Conservation (phyloP, 1,284 basidiomycete genomes). For the Malassezia sp. region DNA sequence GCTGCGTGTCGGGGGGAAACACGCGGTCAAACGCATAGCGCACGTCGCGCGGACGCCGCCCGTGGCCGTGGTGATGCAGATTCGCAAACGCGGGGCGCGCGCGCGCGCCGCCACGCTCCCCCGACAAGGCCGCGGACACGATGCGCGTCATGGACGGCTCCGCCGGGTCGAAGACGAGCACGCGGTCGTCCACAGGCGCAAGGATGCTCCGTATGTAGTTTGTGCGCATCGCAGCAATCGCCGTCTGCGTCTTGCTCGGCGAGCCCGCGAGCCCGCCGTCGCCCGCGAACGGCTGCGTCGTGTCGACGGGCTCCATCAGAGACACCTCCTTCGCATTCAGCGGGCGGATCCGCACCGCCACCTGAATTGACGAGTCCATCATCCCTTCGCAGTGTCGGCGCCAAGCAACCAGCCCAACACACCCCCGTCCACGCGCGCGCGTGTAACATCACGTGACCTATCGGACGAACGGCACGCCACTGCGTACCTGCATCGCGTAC, state of each 20-base stretch:
- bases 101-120: not conserved
- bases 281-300: slow-evolving; percentile 39
- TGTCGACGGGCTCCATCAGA: slow-evolving; percentile 32
- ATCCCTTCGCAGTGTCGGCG: slow-evolving; percentile 15
- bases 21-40: slow-evolving; percentile 45
- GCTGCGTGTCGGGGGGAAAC: slow-evolving; percentile 31
- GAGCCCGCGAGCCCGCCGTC: slow-evolving; percentile 42
- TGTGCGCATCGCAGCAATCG: slow-evolving; percentile 12
- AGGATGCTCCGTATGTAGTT: slow-evolving; percentile 40
- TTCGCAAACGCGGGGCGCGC: not conserved
- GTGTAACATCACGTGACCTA: slow-evolving; percentile 17
- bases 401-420: slow-evolving; percentile 5
- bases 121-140: too few species aligned
- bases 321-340: slow-evolving; percentile 37
- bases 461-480: slow-evolving; percentile 53
- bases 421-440: not conserved
- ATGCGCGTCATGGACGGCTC: slow-evolving; percentile 14
- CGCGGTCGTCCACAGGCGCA: slow-evolving; percentile 40
- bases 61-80: slow-evolving; percentile 11
- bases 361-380: slow-evolving; percentile 28
- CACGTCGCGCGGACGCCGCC: slow-evolving; percentile 25
- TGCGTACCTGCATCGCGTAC: slow-evolving; percentile 61
- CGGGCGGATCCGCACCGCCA: slow-evolving; percentile 39
- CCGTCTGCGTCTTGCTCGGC: slow-evolving; percentile 22
- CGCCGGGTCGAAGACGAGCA: slow-evolving; percentile 45